Conservation (phyloP, 768 basidiomycete genomes). For the Pseudohyphozyma bogoriensis region DNA sequence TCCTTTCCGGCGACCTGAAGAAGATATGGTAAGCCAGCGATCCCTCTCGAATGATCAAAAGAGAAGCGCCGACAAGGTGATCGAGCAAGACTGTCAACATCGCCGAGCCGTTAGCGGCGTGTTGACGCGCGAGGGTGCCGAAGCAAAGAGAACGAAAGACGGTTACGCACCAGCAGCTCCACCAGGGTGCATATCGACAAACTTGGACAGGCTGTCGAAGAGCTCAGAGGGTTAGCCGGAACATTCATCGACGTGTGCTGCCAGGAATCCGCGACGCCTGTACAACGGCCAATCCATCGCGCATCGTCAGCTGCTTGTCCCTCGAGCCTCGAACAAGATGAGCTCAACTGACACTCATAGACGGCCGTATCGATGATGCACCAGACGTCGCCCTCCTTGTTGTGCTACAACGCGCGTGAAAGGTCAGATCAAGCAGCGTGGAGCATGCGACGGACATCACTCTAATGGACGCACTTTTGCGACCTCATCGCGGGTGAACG, state of each 20-base stretch:
- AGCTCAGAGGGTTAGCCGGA: slow-evolving; percentile 46
- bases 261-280: too few species aligned
- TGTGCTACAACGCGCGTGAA: slow-evolving; percentile 47
- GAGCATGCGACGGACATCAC: too few species aligned
- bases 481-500: slow-evolving; percentile 14
- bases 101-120: background rate
- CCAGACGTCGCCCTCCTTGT: slow-evolving; percentile 74
- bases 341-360: slow-evolving; percentile 8
- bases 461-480: slow-evolving; percentile 13
- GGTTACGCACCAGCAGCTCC: too few species aligned
- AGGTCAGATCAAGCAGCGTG: background rate
- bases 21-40: too few species aligned
- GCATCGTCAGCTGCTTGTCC: background rate
- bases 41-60: too few species aligned
- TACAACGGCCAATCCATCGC: too few species aligned
- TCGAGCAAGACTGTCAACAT: background rate
- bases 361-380: slow-evolving; percentile 48
- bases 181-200: slow-evolving; percentile 73
- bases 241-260: background rate
- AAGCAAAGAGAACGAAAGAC: too few species aligned
- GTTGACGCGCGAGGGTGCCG: slow-evolving; percentile 53
- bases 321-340: background rate
- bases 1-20: slow-evolving; percentile 54
- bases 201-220: slow-evolving; percentile 55
- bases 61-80: slow-evolving; percentile 34